These are phyloP conservation scores for Arachis hypogaea DNA, from an alignment of 306 rosid species.

Conservation along the genomic window DNA sequence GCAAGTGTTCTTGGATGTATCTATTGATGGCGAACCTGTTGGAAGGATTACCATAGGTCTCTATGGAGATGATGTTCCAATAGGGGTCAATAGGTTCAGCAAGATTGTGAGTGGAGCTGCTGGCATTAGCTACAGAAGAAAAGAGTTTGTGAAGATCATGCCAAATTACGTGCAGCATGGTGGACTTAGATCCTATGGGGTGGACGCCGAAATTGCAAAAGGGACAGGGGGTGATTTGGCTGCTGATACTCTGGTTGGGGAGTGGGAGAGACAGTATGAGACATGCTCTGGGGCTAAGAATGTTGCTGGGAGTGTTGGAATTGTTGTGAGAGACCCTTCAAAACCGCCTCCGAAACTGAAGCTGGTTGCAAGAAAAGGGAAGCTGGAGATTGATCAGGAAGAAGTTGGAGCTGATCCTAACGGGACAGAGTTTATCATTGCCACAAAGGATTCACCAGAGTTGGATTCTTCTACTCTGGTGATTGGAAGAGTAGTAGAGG, in stretches of 20 bases:
- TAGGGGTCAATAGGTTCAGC: constrained; percentile 67
- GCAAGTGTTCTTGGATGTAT: constrained; percentile 67
- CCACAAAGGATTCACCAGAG: constrained; percentile 73
- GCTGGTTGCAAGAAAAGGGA: constrained; percentile 78
- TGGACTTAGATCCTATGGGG: constrained; percentile 82
- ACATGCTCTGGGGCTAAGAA: constrained; percentile 74
- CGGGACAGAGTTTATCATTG: constrained; percentile 75
- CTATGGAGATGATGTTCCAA: constrained; percentile 60
- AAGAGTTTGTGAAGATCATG: constrained; percentile 80
- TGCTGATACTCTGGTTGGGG: constrained; percentile 53
- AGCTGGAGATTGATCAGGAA: constrained; percentile 85
- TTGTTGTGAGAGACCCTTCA: constrained; percentile 82
- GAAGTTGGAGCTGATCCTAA: constrained; percentile 74
- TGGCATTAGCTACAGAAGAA: constrained; percentile 87
- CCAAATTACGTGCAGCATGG: constrained; percentile 76
- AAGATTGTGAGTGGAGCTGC: constrained; percentile 83
- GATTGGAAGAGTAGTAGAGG: constrained; percentile 58
- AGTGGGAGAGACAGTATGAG: constrained; percentile 66
- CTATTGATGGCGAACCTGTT: constrained; percentile 70
- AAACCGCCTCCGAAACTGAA: constrained; percentile 77
- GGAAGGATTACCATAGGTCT: constrained; percentile 75
- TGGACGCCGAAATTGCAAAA: constrained; percentile 69
- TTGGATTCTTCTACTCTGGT: constrained; percentile 57
- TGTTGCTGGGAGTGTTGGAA: constrained; percentile 72
- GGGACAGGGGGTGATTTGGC: constrained; percentile 60